Conservation (phyloP, 2,329 filamentous ascomycete species). For the Xylariaceae sp. region DNA sequence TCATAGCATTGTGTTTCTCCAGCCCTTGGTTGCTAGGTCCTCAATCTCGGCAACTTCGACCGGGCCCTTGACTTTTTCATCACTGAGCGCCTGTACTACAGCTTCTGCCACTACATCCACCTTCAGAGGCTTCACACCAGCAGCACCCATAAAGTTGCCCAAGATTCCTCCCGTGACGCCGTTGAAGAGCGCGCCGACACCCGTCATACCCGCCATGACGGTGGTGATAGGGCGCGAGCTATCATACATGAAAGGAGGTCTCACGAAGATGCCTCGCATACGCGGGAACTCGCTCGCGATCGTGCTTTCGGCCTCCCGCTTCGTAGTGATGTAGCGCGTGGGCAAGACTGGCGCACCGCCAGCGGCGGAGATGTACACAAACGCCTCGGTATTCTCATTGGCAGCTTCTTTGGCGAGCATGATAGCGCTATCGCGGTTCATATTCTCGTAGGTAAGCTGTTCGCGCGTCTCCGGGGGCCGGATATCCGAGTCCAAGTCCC, state of each 20-base stretch:
- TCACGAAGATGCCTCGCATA: slow-evolving; percentile 77
- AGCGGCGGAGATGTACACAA: slow-evolving; percentile 86
- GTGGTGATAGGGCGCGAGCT: slow-evolving; percentile 76
- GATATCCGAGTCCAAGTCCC: slow-evolving; percentile 59
- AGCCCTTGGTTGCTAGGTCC: slow-evolving; percentile 73
- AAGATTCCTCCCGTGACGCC: slow-evolving; percentile 72
- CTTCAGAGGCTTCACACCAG: slow-evolving; percentile 81
- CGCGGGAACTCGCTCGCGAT: slow-evolving; percentile 70
- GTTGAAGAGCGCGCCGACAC: slow-evolving; percentile 75
- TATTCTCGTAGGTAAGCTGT: slow-evolving; percentile 90
- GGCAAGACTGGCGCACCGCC: slow-evolving; percentile 84
- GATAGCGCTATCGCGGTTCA: slow-evolving; percentile 91
- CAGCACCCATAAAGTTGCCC: slow-evolving; percentile 74
- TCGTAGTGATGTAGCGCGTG: slow-evolving; percentile 81
- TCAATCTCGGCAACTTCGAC: slow-evolving; percentile 81
- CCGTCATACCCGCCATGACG: slow-evolving; percentile 76
- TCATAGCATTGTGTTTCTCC: slow-evolving; percentile 87
- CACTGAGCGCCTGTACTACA: slow-evolving; percentile 79
- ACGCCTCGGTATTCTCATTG: slow-evolving; percentile 62
- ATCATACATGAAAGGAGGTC: slow-evolving; percentile 89
- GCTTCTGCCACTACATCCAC: slow-evolving; percentile 86
- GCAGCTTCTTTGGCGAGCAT: slow-evolving; percentile 76
- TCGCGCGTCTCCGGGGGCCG: slow-evolving; percentile 64
- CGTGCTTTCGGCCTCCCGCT: slow-evolving; percentile 80
- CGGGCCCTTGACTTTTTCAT: slow-evolving; percentile 69